These are phyloP conservation scores for Mycosphaerella arachidis DNA, from an alignment of 2,329 filamentous ascomycete genomes.

Conservation along the genomic window DNA sequence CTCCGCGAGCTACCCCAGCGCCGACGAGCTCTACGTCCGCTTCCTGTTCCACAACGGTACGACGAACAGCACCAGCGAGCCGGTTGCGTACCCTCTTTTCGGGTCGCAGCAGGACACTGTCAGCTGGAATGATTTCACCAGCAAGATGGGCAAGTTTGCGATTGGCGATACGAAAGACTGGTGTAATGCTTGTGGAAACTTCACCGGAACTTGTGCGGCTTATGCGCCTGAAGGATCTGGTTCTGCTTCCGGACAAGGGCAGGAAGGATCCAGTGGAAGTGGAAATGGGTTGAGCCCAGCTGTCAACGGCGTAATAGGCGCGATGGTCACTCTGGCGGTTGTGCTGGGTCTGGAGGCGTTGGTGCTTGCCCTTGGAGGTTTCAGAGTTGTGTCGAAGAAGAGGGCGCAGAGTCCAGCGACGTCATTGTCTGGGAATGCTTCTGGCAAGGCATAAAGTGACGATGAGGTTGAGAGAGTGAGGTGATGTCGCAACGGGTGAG, in stretches of 20 bases:
- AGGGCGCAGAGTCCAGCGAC: conserved; percentile 22
- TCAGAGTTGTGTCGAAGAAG: conserved; percentile 56
- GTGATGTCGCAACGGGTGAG: neutral
- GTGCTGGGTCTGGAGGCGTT: conserved; percentile 55
- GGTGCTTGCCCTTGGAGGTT: conserved; percentile 52
- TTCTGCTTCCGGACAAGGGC: conserved; percentile 16
- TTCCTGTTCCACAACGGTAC: conserved; percentile 63
- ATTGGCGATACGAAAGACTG: conserved; percentile 62
- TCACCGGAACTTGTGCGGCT: conserved; percentile 60
- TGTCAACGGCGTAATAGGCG: conserved; percentile 77
- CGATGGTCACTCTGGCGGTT: conserved; percentile 63
- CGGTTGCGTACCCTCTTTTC: conserved; percentile 56
- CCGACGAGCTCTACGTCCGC: conserved; percentile 52
- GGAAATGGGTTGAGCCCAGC: conserved; percentile 56
- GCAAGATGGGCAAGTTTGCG: conserved; percentile 61
- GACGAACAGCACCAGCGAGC: conserved; percentile 41
- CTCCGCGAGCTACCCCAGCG: conserved; percentile 27
- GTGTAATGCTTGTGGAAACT: conserved; percentile 73
- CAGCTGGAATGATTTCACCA: conserved; percentile 65
- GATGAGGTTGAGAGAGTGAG: too few species aligned
- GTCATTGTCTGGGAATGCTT: neutral
- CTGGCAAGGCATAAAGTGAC: neutral
- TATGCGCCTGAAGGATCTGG: conserved; percentile 28
- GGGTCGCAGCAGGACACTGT: conserved; percentile 54
- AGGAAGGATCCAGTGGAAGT: conserved; percentile 21